These are phyloP conservation scores for Vitis labrusca DNA, from an alignment of 164 flowering plant genomes.

Conservation along the genomic window DNA sequence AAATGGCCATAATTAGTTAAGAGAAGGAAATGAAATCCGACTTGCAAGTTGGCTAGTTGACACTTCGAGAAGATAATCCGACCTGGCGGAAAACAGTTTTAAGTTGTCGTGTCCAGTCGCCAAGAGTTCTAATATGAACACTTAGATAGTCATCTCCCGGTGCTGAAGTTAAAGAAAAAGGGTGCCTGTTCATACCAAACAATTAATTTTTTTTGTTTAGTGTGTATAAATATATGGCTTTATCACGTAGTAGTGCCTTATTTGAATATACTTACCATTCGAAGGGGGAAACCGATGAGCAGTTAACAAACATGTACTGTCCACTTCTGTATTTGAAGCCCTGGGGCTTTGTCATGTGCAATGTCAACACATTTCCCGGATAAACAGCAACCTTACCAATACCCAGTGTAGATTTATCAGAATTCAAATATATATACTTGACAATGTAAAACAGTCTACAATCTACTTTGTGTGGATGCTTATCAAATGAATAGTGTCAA, in stretches of 20 bases:
- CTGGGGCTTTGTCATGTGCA: conserved; percentile 30
- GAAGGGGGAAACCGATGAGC: conserved; percentile 30
- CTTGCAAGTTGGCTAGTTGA: background rate
- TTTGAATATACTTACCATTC: conserved; percentile 24
- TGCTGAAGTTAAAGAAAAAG: conserved; percentile 47
- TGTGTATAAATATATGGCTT: background rate
- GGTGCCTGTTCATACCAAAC: conserved; percentile 32
- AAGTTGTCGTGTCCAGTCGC: conserved; percentile 44
- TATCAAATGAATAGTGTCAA: too few species aligned
- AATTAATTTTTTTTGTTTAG: background rate
- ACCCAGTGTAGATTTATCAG: background rate
- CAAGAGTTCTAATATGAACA: conserved; percentile 40
- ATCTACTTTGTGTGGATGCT: too few species aligned
- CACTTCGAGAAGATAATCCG: background rate
- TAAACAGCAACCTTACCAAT: conserved; percentile 27
- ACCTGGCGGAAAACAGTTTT: conserved; percentile 34
- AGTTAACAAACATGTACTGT: conserved; percentile 33
- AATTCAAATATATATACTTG: background rate
- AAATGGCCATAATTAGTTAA: background rate
- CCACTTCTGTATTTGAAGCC: conserved; percentile 36
- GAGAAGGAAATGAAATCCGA: background rate
- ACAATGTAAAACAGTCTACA: background rate
- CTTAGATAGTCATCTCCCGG: conserved; percentile 54
- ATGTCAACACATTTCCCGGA: conserved; percentile 27
- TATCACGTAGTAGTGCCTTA: background rate